Evolutionary conservation across 176 grass and related monocot species (phyloP).

Genomic region (Rhynchospora breviuscula): DNA sequence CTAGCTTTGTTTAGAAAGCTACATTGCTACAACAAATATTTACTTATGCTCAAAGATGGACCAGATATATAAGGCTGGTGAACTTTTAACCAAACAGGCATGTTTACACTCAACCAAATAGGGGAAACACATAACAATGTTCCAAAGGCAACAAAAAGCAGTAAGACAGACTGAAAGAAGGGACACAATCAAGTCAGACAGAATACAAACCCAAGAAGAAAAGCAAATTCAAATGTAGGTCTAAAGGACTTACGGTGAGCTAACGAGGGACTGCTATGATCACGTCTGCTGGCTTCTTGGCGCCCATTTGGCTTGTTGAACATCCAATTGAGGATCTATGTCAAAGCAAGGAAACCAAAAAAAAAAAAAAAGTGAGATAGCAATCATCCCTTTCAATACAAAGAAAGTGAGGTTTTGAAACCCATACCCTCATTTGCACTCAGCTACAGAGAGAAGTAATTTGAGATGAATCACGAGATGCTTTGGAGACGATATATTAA

Average conservation of each 20-base stretch:
- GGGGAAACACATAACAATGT: background rate
- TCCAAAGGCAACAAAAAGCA: background rate
- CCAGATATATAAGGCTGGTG: background rate
- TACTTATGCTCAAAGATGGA: background rate
- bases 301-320: conserved; percentile 49
- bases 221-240: background rate
- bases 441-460: conserved; percentile 6
- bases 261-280: background rate
- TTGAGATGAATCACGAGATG: conserved; percentile 10
- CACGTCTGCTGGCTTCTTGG: conserved; percentile 36
- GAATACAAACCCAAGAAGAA: background rate
- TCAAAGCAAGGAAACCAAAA: background rate
- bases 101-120: background rate
- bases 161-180: background rate
- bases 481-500: conserved; percentile 1
- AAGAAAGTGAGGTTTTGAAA: conserved; percentile 20
- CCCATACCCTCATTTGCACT: conserved; percentile 32
- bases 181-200: background rate
- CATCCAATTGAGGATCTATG: conserved; percentile 67
- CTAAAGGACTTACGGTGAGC: background rate
- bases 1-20: background rate
- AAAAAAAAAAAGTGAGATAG: conserved; percentile 5
- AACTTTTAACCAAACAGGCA: background rate
- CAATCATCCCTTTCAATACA: background rate
- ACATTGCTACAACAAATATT: background rate